Evolutionary conservation across 257 asterid genomes (phyloP).

Genomic region (Cinchona pubescens): DNA sequence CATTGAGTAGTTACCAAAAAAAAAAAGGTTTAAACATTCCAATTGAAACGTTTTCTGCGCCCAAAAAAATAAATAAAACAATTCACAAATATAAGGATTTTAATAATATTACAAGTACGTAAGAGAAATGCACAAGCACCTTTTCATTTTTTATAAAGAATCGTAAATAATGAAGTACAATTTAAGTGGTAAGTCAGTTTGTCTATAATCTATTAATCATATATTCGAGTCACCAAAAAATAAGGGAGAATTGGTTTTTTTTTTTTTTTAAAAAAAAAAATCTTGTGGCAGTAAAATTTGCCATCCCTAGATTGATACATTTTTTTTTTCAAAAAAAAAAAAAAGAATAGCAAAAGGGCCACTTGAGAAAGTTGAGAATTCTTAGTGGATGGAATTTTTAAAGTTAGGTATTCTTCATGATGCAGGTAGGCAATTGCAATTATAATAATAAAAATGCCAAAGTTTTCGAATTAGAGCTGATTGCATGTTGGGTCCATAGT

Average conservation of each 20-base stretch:
- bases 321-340: too few relatives aligned
- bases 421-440: background rate
- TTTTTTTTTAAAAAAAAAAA: background rate
- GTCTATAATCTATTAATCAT: too few relatives aligned
- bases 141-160: background rate
- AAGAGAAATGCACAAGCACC: background rate
- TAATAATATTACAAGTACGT: too few relatives aligned
- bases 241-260: too few relatives aligned
- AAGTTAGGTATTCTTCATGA: background rate
- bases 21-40: too few relatives aligned
- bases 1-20: background rate
- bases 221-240: too few relatives aligned
- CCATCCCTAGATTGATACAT: background rate
- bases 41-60: too few relatives aligned
- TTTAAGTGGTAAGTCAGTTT: too few relatives aligned
- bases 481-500: background rate
- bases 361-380: background rate
- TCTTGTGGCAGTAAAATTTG: background rate
- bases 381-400: background rate
- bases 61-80: too few relatives aligned
- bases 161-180: too few relatives aligned
- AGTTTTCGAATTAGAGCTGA: background rate
- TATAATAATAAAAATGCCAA: too few relatives aligned
- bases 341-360: background rate
- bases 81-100: background rate